phyloP scores from a whole-genome alignment of 352 stramenopile genomes.

The Globisporangium paroecandrum region DNA sequence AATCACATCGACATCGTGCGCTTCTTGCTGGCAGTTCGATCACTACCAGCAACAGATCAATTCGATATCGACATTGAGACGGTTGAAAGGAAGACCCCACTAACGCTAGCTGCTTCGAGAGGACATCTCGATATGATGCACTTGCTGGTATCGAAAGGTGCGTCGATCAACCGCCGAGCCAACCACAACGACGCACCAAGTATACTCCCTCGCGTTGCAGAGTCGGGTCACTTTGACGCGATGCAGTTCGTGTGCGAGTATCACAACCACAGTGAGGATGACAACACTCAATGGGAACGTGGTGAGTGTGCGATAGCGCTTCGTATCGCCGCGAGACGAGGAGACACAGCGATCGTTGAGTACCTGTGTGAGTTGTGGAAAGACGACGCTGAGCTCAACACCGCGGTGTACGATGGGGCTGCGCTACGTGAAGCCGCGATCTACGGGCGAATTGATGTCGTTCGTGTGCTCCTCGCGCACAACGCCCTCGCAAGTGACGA shows the following conservation, averaged over 20 bases:
- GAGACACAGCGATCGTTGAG: background rate
- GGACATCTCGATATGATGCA: background rate
- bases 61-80: background rate
- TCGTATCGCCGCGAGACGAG: background rate
- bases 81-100: background rate
- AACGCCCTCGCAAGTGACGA: background rate
- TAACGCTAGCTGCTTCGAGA: background rate
- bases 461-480: background rate
- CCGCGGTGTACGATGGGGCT: background rate
- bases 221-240: background rate
- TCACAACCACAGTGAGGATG: background rate
- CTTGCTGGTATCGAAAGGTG: background rate
- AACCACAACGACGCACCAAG: background rate
- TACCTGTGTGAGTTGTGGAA: background rate
- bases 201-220: background rate
- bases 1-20: background rate
- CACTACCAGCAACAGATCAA: background rate
- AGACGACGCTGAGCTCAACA: background rate
- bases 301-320: background rate
- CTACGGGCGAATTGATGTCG: background rate
- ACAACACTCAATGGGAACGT: background rate
- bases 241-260: constrained; percentile 1
- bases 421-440: background rate
- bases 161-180: background rate
- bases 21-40: background rate